Conservation (phyloP, 768 basidiomycete species). For the Tubosaeta brunneosetosa region DNA sequence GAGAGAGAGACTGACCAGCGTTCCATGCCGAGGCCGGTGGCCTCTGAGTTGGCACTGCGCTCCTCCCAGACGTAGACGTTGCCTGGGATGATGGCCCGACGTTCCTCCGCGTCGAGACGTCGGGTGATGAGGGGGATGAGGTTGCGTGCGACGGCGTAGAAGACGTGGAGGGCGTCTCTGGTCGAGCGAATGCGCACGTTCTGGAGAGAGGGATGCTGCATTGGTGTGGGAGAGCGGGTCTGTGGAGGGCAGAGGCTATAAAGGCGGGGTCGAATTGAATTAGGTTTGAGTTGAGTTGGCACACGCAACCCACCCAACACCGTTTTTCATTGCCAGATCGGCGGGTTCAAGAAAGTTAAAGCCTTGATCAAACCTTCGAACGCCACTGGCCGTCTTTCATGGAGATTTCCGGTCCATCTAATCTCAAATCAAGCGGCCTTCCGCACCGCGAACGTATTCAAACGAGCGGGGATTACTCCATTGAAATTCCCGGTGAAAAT, state of each 20-base stretch:
- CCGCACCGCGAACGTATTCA: too few species aligned
- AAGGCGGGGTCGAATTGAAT: conserved; percentile 12
- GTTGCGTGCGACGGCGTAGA: conserved; percentile 68
- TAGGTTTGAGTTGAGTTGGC: conserved; percentile 58
- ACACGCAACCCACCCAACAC: conserved; percentile 14
- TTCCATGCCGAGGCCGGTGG: conserved; percentile 82
- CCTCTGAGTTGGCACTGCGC: conserved; percentile 76
- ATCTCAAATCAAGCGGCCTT: conserved; percentile 9
- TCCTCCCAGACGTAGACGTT: conserved; percentile 90
- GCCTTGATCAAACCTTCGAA: conserved; percentile 23
- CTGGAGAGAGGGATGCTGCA: conserved; percentile 74
- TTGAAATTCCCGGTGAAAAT: conserved; percentile 23
- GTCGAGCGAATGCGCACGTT: conserved; percentile 76
- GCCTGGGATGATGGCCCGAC: conserved; percentile 65
- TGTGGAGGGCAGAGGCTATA: conserved; percentile 31
- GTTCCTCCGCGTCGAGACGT: conserved; percentile 78
- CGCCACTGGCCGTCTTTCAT: conserved; percentile 29
- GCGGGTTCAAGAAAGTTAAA: conserved; percentile 16
- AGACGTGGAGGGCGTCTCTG: conserved; percentile 76
- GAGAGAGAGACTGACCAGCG: conserved; percentile 50
- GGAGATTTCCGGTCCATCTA: conserved; percentile 18
- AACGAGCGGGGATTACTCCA: conserved; percentile 32
- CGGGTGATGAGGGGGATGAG: conserved; percentile 72
- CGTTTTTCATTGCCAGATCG: conserved; percentile 9
- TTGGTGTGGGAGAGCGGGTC: conserved; percentile 27